These are phyloP conservation scores for Antitrichia curtipendula DNA, from an alignment of 225 moss, liverwort and hornwort species.

Conservation along the genomic window DNA sequence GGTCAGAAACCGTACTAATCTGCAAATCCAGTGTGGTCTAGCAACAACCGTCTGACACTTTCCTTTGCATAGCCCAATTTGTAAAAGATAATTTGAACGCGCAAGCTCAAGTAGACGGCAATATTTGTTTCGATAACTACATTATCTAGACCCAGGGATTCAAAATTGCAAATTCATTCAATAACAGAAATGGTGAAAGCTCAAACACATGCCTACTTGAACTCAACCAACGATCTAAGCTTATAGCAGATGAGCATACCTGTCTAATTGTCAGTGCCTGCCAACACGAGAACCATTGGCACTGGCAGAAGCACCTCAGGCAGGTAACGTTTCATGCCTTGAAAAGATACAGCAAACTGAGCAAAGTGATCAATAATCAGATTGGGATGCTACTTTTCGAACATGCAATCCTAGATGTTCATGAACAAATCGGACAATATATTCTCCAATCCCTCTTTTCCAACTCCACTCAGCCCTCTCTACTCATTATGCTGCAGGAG, in stretches of 20 bases:
- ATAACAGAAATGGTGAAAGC: background rate
- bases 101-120: background rate
- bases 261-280: constrained; percentile 58
- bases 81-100: constrained; percentile 22
- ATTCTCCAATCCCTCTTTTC: background rate
- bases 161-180: background rate
- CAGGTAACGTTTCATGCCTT: constrained; percentile 57
- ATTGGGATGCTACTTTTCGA: background rate
- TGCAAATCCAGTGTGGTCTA: constrained; percentile 40
- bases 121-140: background rate
- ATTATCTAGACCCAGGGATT: background rate
- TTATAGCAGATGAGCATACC: background rate
- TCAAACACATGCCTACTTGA: background rate
- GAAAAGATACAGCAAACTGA: constrained; percentile 4
- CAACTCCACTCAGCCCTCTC: background rate
- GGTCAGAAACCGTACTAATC: background rate
- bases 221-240: background rate
- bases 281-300: constrained; percentile 43
- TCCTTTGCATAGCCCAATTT: constrained; percentile 52
- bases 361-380: background rate
- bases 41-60: constrained; percentile 52
- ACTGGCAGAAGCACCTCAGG: constrained; percentile 51
- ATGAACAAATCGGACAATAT: background rate
- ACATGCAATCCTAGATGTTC: background rate
- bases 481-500: no score